Conservation (phyloP, 441 rosid species). For the Cnidoscolus chayamansa region DNA sequence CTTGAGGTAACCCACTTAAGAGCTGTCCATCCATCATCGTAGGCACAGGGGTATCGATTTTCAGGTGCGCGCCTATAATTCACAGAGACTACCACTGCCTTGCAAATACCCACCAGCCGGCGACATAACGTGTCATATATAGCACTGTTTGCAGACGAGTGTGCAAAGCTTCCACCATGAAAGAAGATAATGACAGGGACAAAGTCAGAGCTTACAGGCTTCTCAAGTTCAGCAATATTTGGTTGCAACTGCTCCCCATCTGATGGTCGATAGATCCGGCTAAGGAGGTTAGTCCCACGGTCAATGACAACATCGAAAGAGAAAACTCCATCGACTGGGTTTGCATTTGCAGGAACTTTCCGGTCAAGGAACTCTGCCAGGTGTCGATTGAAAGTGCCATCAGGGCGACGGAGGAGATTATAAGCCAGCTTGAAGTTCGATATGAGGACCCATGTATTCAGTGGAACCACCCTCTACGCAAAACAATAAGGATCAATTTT, state of each 20-base stretch:
- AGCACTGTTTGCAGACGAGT: slow-evolving; percentile 81
- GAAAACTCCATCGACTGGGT: slow-evolving; percentile 80
- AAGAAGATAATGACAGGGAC: slow-evolving; percentile 87
- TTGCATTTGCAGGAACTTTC: slow-evolving; percentile 69
- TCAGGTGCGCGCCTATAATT: slow-evolving; percentile 91
- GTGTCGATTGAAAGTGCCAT: slow-evolving; percentile 87
- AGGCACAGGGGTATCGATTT: slow-evolving; percentile 72
- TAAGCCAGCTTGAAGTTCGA: slow-evolving; percentile 93
- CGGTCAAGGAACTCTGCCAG: slow-evolving; percentile 93
- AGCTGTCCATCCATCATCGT: slow-evolving; percentile 95
- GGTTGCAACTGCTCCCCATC: slow-evolving; percentile 31
- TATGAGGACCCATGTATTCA: slow-evolving; percentile 95
- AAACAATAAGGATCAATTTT: slow-evolving; percentile 15
- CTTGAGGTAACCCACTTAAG: slow-evolving; percentile 80
- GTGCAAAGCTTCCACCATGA: slow-evolving; percentile 99
- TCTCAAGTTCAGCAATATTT: slow-evolving; percentile 47
- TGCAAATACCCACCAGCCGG: slow-evolving; percentile 56
- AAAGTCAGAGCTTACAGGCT: slow-evolving; percentile 58
- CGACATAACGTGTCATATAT: slow-evolving; percentile 90
- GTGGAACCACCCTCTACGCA: slow-evolving; percentile 82
- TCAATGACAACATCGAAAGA: slow-evolving; percentile 85
- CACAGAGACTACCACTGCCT: slow-evolving; percentile 82
- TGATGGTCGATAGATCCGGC: slow-evolving; percentile 58
- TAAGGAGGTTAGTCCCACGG: slow-evolving; percentile 63
- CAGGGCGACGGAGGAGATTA: slow-evolving; percentile 82